Evolutionary conservation across 805 yeast genomes (phyloP).

Genomic region (Teunomyces barrocoloradensis): DNA sequence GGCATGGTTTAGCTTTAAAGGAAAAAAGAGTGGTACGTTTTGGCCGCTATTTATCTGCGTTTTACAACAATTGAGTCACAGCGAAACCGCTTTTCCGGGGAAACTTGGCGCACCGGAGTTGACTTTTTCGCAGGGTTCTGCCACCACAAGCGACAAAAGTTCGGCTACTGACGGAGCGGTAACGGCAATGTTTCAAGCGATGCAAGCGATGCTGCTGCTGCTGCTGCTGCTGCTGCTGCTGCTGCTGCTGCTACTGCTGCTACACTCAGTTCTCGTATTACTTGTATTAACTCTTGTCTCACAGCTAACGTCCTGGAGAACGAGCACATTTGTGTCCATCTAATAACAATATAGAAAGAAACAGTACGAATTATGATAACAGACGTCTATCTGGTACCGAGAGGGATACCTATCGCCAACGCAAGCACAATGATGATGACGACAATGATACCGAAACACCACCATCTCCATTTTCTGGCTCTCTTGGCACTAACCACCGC

Average conservation of each 20-base stretch:
- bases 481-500: slow-evolving; percentile 86
- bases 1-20: slow-evolving; percentile 8
- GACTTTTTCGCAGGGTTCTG: neutral
- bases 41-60: neutral
- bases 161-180: slow-evolving; percentile 7
- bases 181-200: neutral
- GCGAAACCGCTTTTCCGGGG: neutral
- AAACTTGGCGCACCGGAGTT: neutral
- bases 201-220: no score
- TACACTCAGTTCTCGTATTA: neutral
- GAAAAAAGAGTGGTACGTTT: neutral
- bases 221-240: no score
- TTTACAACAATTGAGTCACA: neutral
- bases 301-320: no score
- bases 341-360: slow-evolving; percentile 1
- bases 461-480: slow-evolving; percentile 87
- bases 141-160: neutral
- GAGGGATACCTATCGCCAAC: slow-evolving; percentile 64
- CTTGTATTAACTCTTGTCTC: no score
- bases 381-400: slow-evolving; percentile 27
- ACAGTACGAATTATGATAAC: slow-evolving; percentile 1
- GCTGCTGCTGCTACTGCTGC: no score
- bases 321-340: neutral
- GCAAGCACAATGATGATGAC: slow-evolving; percentile 62
- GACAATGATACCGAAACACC: slow-evolving; percentile 68